Conservation (phyloP, 2,329 filamentous ascomycete species). For the Phaeoacremonium minimum region DNA sequence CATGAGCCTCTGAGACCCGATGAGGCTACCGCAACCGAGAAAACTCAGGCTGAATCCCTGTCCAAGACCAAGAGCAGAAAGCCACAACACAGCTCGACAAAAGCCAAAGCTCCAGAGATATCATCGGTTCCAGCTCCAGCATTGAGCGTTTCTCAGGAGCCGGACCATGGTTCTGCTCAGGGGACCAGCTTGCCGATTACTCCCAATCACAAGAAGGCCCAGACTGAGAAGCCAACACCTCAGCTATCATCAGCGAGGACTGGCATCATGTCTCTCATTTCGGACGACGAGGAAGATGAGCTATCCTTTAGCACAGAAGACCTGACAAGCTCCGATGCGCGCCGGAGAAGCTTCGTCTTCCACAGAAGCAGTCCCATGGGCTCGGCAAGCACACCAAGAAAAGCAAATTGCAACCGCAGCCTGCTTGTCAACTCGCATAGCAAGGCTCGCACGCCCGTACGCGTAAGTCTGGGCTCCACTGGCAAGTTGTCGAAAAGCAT, state of each 20-base stretch:
- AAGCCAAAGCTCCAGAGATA: not conserved
- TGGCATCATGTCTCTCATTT: slow-evolving; percentile 37
- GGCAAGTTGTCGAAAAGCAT: not conserved
- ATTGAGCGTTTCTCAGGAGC: not conserved
- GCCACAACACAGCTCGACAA: not conserved
- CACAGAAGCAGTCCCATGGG: not conserved
- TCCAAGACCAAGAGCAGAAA: not conserved
- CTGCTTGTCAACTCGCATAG: slow-evolving; percentile 9
- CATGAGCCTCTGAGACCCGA: no score
- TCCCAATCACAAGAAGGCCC: not conserved
- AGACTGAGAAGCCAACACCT: not conserved
- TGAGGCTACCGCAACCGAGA: not conserved
- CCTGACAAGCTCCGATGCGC: slow-evolving; percentile 13
- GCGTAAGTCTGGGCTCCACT: not conserved
- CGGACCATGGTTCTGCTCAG: not conserved
- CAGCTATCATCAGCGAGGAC: slow-evolving; percentile 23
- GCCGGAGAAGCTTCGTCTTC: slow-evolving; percentile 4
- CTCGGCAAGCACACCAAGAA: not conserved
- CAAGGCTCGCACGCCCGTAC: no score
- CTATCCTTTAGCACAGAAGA: slow-evolving; percentile 26
- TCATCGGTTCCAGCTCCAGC: not conserved
- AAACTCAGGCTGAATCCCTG: not conserved
- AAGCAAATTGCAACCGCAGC: slow-evolving; percentile 8
- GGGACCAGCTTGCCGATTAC: slow-evolving; percentile 3
- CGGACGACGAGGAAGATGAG: slow-evolving; percentile 31